These are phyloP conservation scores for Prunus mira DNA, from an alignment of 306 rosid species.

Conservation along the genomic window DNA sequence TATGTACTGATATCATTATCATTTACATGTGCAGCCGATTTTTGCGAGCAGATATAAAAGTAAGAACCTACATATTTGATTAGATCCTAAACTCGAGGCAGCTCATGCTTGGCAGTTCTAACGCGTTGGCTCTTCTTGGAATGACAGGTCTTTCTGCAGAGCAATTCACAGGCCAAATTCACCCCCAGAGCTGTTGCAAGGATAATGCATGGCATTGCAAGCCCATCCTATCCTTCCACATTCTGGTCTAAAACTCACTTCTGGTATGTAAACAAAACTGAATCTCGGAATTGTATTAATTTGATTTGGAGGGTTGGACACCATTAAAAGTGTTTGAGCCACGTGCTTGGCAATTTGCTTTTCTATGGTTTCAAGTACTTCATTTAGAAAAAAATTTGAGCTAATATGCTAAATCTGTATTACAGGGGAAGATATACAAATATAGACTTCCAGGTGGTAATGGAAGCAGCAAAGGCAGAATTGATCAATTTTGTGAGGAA, in stretches of 20 bases:
- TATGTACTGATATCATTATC: slow-evolving; percentile 31
- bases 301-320: background rate
- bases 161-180: slow-evolving; percentile 76
- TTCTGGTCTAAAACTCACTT: slow-evolving; percentile 86
- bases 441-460: slow-evolving; percentile 55
- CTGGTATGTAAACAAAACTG: slow-evolving; percentile 48
- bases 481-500: slow-evolving; percentile 55
- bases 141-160: slow-evolving; percentile 74
- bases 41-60: slow-evolving; percentile 91
- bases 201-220: slow-evolving; percentile 91
- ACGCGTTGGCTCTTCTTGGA: slow-evolving; percentile 25
- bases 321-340: background rate
- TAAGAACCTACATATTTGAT: slow-evolving; percentile 28
- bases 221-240: slow-evolving; percentile 88
- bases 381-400: background rate
- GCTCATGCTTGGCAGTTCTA: slow-evolving; percentile 18
- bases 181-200: slow-evolving; percentile 95
- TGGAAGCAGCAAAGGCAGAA: slow-evolving; percentile 84
- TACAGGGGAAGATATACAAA: slow-evolving; percentile 90
- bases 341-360: background rate
- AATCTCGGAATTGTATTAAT: background rate
- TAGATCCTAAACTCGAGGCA: slow-evolving; percentile 20
- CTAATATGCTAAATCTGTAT: slow-evolving; percentile 32
- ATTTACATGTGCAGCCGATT: slow-evolving; percentile 75
- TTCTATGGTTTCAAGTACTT: background rate